Evolutionary conservation across 1,284 basidiomycete genomes (phyloP).

Genomic region (Microbotryum lychnidis-dioicae): DNA sequence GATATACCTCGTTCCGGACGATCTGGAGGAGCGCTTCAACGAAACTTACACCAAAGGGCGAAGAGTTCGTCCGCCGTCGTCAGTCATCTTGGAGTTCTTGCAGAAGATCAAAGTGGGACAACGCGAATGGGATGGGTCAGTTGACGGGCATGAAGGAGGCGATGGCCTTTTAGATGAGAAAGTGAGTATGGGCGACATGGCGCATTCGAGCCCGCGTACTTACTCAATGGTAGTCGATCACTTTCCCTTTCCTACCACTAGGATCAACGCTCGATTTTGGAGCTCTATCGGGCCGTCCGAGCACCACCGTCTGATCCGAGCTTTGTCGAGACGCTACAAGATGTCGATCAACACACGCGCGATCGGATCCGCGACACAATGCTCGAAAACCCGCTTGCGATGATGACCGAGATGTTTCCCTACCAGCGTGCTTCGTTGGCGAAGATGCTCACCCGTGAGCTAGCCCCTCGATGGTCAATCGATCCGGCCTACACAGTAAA

Average conservation of each 20-base stretch:
- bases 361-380: constrained; percentile 16
- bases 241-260: not conserved
- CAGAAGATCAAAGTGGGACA: not conserved
- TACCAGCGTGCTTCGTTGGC: constrained; percentile 28
- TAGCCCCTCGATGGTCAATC: constrained; percentile 18
- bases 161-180: constrained; percentile 8
- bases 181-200: not conserved
- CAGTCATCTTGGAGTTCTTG: constrained; percentile 2
- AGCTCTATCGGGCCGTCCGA: constrained; percentile 29
- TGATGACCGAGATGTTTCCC: constrained; percentile 12
- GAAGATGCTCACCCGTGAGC: constrained; percentile 32
- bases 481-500: constrained; percentile 9
- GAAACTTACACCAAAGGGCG: not conserved
- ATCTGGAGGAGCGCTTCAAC: constrained; percentile 2
- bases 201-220: too few species aligned
- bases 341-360: constrained; percentile 2
- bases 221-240: not conserved
- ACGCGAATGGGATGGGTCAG: constrained; percentile 3
- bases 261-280: constrained; percentile 25
- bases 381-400: constrained; percentile 7
- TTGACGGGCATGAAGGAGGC: not conserved
- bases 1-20: constrained; percentile 23
- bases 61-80: not conserved
- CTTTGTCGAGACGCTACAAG: constrained; percentile 4
- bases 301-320: constrained; percentile 12